These are phyloP conservation scores for Aspergillus ochraceoroseus DNA, from an alignment of 2,329 filamentous ascomycete genomes.

Conservation along the genomic window DNA sequence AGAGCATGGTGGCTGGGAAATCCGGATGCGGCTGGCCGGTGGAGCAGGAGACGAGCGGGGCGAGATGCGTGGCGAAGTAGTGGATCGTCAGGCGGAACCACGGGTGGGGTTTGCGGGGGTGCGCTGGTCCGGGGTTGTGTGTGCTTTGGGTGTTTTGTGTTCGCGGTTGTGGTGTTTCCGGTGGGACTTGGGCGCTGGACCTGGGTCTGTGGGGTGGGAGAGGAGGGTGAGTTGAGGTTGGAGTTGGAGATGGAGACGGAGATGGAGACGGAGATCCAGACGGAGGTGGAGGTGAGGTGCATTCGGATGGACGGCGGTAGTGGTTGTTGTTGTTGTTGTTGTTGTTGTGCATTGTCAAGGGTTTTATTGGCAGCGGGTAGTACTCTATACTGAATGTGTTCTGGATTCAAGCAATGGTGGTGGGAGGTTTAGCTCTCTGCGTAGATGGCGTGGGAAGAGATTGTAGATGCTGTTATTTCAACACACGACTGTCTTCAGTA, in stretches of 20 bases:
- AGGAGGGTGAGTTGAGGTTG: background rate
- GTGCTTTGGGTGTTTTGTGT: background rate
- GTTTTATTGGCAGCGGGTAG: background rate
- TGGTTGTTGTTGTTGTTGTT: background rate
- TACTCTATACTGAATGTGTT: no score
- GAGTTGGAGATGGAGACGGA: no score
- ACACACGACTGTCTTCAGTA: no score
- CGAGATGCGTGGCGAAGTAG: conserved; percentile 31
- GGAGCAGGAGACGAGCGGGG: conserved; percentile 36
- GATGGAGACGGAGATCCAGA: no score
- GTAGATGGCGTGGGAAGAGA: background rate
- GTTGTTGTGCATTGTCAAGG: background rate
- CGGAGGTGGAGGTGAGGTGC: no score
- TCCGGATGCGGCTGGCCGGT: conserved; percentile 36
- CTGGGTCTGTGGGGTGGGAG: background rate
- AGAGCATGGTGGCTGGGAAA: conserved; percentile 38
- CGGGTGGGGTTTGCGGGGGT: conserved; percentile 3
- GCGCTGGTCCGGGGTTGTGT: background rate
- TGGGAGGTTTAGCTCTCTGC: no score
- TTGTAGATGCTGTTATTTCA: background rate
- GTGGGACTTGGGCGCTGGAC: background rate
- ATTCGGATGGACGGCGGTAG: no score
- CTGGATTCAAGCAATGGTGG: no score
- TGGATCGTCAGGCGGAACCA: conserved; percentile 19
- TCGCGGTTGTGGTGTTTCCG: background rate